Base-by-base conservation (phyloP, 768 basidiomycete species). In the Infundibulicybe gibba region DNA sequence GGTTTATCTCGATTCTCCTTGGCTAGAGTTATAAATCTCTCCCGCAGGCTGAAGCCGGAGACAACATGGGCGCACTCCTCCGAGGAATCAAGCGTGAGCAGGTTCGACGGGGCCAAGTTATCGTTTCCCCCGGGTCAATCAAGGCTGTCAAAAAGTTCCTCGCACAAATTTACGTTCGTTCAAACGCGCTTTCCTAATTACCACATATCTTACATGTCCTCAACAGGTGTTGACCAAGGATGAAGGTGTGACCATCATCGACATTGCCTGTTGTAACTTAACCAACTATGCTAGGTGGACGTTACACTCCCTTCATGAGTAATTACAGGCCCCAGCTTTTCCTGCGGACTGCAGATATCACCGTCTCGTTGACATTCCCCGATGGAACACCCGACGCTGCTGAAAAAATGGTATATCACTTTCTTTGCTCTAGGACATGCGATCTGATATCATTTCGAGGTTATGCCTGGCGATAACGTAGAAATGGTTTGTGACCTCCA, bases 11-110 rank as follows among this genome's bases (percentile, higher is more conserved):
- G 19, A 49, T 38, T 14, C 10, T 31, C 20, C 16, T 12, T 13
- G 15, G 44, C 35, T 20, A 6, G 17, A 20, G 12, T 16, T 32
- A 39, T 35, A 45, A 53, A 32, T 32, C 38, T 40, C 21, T 41
- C 21, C 34, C 15, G 38, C 48, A 89, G 85, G 94, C 91, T 49
- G 91, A 98, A 68, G 95, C 97, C 51, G 97, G 97, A 58, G 97
- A 99, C 70, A 98, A 98, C 77, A 97, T 98, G 92, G 97, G 97
- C 55, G 90, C 87, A 47, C 77, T 99, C 32, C 84, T 99, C 40
- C 92, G 97, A 67, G 94, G 97, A 62, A 75, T 97, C 67, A 98
- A 98, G 73, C 87, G 95, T 53, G 97, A 98, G 62, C 93, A 98
- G 68, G 74, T 99, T 60, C 79, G 81, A 53, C 89, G 97, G 54